Conservation (phyloP, 352 stramenopile genomes). For the Pythium folliculosum region DNA sequence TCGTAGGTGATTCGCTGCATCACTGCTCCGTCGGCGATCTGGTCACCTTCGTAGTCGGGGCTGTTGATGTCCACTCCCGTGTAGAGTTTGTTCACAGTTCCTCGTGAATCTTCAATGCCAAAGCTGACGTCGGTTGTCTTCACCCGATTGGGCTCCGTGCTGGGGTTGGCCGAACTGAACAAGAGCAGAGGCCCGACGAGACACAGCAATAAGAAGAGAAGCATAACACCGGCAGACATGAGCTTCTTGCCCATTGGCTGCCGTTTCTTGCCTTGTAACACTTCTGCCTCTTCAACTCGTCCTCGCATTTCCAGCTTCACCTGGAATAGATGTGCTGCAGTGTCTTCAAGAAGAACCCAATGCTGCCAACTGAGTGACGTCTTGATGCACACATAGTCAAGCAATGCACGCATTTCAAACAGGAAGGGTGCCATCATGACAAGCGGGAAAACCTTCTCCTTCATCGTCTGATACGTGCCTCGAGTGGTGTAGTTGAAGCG, state of each 20-base stretch:
- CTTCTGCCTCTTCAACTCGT: constrained; percentile 59
- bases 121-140: constrained; percentile 64
- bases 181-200: constrained; percentile 74
- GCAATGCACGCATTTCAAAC: constrained; percentile 86
- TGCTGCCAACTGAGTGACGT: constrained; percentile 80
- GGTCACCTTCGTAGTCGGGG: constrained; percentile 59
- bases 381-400: constrained; percentile 88
- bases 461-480: constrained; percentile 48
- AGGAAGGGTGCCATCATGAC: constrained; percentile 83
- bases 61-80: constrained; percentile 76
- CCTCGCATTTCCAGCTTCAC: constrained; percentile 83
- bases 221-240: constrained; percentile 72
- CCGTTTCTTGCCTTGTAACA: constrained; percentile 79
- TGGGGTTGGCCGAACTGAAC: constrained; percentile 88
- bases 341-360: constrained; percentile 86
- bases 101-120: constrained; percentile 71
- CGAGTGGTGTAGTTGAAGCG: constrained; percentile 72
- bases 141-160: constrained; percentile 70
- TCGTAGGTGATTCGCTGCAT: constrained; percentile 82
- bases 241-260: constrained; percentile 72
- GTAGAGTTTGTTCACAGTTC: constrained; percentile 78
- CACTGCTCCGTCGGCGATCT: constrained; percentile 69
- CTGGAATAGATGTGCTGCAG: constrained; percentile 71
- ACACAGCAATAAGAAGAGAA: constrained; percentile 77
- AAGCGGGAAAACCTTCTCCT: constrained; percentile 68